Base-by-base conservation (phyloP, 352 stramenopile genomes). In the Phytophthora pluvialis region DNA sequence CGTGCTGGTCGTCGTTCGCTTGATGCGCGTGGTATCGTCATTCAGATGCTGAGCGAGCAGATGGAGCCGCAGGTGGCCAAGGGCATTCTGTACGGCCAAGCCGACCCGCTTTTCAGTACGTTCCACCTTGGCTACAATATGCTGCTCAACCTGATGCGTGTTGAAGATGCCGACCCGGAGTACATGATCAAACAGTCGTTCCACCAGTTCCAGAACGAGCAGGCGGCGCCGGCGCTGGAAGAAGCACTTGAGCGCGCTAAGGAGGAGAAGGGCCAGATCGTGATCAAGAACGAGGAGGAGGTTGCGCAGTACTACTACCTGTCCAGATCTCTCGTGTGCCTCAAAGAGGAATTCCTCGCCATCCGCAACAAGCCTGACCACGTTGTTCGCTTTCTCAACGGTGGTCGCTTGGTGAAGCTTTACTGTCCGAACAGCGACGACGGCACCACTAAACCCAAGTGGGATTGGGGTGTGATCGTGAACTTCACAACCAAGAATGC, bases 121-220 rank as follows among this genome's bases (percentile, higher is more conserved):
- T 99, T 99, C 81, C 93, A 98, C 72, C 95, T 99, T 51, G 97
- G 92, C 21, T 99, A 99, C 87, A 99, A 99, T 81, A 99, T 99
- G 98, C 79, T 99, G 44, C 76, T 99, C 15, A 99, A 99, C 73
- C 88, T 99, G 81, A 90, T 99, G 82, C 90, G 98, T 47, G 97
- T 99, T 12, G 97, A 99, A 83, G 89, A 96, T 56, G 84, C 82
- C 15, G 97, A 98, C 66, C 96, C 98, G 5, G 97, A 99, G 76
- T 99, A 98, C 71, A 93, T 99, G 67, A 95, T 99, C 51, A 94
- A 96, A 60, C 95, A 97, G 53, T 99, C 96, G 3, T 99, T 99
- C 70, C 95, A 99, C 60, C 93, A 98, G 62, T 97, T 97, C 64
- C 91, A 97, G 64, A 95, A 93, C 63, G 82, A 97, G 52, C 83